These are phyloP conservation scores for Mycena leptocephala DNA, from an alignment of 768 basidiomycete genomes.

Conservation along the genomic window DNA sequence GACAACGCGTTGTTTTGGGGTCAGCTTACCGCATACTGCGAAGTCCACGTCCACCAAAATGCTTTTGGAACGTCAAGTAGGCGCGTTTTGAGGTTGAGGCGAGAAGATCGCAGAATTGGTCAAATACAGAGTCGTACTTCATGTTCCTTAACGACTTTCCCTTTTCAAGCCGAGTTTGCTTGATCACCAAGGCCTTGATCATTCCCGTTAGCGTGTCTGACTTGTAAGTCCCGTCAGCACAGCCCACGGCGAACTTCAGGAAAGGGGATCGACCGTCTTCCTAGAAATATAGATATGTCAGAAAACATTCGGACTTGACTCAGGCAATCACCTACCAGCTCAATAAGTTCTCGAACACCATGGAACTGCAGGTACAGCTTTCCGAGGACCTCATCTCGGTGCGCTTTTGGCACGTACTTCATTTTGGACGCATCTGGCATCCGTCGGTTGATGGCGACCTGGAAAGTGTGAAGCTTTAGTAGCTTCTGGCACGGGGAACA, in stretches of 20 bases:
- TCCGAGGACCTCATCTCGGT: slow-evolving; percentile 30
- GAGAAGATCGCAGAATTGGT: slow-evolving; percentile 33
- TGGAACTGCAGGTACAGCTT: slow-evolving; percentile 29
- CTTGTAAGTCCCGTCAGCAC: slow-evolving; percentile 31
- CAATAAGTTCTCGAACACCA: slow-evolving; percentile 35
- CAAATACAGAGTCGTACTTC: slow-evolving; percentile 30
- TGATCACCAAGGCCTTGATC: slow-evolving; percentile 35
- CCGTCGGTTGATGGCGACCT: slow-evolving; percentile 12
- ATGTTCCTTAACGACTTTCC: slow-evolving; percentile 36
- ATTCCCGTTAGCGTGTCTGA: slow-evolving; percentile 35
- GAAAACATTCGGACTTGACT: no score
- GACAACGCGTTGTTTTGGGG: background rate
- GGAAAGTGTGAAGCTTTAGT: slow-evolving; percentile 26
- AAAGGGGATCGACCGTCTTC: slow-evolving; percentile 36
- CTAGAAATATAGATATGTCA: background rate
- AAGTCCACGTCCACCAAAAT: slow-evolving; percentile 33
- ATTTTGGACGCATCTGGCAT: slow-evolving; percentile 30
- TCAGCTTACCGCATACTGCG: slow-evolving; percentile 18
- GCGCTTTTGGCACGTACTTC: slow-evolving; percentile 33
- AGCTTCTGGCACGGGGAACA: background rate
- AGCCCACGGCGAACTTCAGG: slow-evolving; percentile 40
- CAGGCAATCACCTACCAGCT: slow-evolving; percentile 26
- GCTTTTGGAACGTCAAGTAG: slow-evolving; percentile 29
- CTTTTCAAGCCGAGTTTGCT: slow-evolving; percentile 20
- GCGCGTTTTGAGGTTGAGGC: slow-evolving; percentile 19